Conservation (phyloP, 192 early-diverging fungal genomes). For the Funneliformis mosseae region DNA sequence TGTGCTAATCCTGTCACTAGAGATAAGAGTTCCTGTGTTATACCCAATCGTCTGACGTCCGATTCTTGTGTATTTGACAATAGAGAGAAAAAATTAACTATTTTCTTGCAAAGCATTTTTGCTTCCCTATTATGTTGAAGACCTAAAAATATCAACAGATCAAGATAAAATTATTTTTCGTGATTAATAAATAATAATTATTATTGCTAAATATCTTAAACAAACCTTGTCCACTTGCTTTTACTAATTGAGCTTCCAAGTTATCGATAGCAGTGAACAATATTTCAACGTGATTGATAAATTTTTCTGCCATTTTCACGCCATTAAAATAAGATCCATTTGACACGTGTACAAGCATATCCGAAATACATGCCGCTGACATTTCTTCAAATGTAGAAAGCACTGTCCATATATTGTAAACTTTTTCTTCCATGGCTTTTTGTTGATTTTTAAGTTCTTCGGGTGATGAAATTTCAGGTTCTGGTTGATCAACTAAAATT, state of each 20-base stretch:
- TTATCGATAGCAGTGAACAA: conserved; percentile 89
- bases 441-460: conserved; percentile 61
- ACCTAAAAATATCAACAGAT: conserved; percentile 36
- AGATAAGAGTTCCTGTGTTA: conserved; percentile 86
- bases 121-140: conserved; percentile 86
- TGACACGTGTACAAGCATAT: conserved; percentile 91
- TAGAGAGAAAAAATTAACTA: conserved; percentile 92
- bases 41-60: conserved; percentile 55
- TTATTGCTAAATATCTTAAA: conserved; percentile 5
- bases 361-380: conserved; percentile 91
- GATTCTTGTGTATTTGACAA: conserved; percentile 74
- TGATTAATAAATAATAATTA: not conserved
- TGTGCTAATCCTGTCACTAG: conserved; percentile 91
- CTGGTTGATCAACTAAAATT: not conserved
- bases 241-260: conserved; percentile 72
- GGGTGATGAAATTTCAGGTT: conserved; percentile 30
- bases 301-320: conserved; percentile 78
- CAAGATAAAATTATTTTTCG: not conserved
- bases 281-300: conserved; percentile 91
- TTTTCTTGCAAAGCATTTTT: conserved; percentile 93
- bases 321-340: conserved; percentile 82
- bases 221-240: conserved; percentile 64
- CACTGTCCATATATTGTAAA: conserved; percentile 86
- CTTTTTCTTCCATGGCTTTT: conserved; percentile 82
- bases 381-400: conserved; percentile 96